A percentile compares a stretch with the other conserved stretches of the same genome.
phyloP scores from a whole-genome alignment of 2,329 filamentous ascomycete genomes.

The Alternaria incomplexa region DNA sequence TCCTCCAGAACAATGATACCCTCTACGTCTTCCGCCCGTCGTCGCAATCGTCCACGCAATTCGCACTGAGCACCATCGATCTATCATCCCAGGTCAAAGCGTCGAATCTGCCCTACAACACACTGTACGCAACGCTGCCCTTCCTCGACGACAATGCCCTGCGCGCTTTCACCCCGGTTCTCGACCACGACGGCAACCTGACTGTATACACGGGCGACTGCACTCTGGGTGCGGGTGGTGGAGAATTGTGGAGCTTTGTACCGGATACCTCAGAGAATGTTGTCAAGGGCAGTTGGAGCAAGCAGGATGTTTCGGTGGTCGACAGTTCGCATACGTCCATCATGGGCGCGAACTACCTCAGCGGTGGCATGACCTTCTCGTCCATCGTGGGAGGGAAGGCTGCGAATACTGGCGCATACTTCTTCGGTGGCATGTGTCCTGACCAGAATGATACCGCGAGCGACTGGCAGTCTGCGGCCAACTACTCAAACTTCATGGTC shows the following conservation, averaged over 20 bases:
- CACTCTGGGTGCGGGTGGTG: conserved; percentile 55
- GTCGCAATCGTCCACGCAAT: conserved; percentile 52
- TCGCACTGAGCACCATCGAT: conserved; percentile 69
- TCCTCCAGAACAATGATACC: conserved; percentile 65
- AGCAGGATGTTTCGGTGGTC: conserved; percentile 47
- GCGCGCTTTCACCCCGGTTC: conserved; percentile 69
- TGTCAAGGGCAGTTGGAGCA: conserved; percentile 63
- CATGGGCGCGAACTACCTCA: conserved; percentile 63
- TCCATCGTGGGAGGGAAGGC: conserved; percentile 61
- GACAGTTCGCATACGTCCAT: conserved; percentile 44
- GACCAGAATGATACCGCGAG: conserved; percentile 39
- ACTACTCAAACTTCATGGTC: conserved; percentile 83
- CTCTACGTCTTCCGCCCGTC: conserved; percentile 74
- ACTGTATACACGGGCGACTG: conserved; percentile 79
- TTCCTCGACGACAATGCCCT: conserved; percentile 63
- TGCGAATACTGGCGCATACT: conserved; percentile 66
- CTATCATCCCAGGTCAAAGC: conserved; percentile 64
- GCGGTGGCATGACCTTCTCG: conserved; percentile 71
- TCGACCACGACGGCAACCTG: conserved; percentile 72
- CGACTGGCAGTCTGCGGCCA: conserved; percentile 71
- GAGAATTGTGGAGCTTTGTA: conserved; percentile 72
- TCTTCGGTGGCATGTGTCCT: conserved; percentile 92
- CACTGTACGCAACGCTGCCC: conserved; percentile 64
- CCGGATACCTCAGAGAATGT: conserved; percentile 51
- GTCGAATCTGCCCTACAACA: conserved; percentile 52